Evolutionary conservation across 2,329 filamentous ascomycete genomes (phyloP).

Genomic region (Fusarium cicatricum): DNA sequence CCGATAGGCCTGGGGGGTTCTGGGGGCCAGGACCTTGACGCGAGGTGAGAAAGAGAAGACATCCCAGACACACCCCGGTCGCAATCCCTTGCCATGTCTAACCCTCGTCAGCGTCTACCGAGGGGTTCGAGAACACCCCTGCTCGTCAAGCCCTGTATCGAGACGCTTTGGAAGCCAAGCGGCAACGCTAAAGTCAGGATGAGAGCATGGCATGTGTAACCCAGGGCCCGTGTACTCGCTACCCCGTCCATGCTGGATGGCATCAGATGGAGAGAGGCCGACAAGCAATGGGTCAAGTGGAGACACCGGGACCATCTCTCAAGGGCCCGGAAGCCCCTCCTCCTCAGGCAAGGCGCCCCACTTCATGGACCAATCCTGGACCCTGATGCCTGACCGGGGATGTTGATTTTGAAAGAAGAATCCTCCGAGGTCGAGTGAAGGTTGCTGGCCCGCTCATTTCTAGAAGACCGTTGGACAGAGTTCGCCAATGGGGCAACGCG

Average conservation of each 20-base stretch:
- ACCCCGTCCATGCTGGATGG: constrained; percentile 36
- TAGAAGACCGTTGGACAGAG: constrained; percentile 44
- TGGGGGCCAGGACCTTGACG: constrained; percentile 35
- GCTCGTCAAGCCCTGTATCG: constrained; percentile 29
- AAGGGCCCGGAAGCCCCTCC: constrained; percentile 43
- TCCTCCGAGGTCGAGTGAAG: constrained; percentile 43
- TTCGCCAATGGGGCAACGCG: constrained; percentile 34
- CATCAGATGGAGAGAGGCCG: constrained; percentile 40
- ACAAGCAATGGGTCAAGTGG: constrained; percentile 42
- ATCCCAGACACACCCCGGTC: constrained; percentile 42
- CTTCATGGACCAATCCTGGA: constrained; percentile 36
- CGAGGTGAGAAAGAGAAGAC: constrained; percentile 39
- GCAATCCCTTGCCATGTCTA: constrained; percentile 36
- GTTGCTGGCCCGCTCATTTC: constrained; percentile 44
- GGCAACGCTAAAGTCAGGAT: constrained; percentile 35
- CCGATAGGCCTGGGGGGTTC: constrained; percentile 26
- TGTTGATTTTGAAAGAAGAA: constrained; percentile 43
- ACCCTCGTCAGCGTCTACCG: constrained; percentile 47
- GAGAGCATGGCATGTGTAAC: constrained; percentile 34
- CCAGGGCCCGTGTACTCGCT: constrained; percentile 36
- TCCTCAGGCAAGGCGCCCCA: constrained; percentile 35
- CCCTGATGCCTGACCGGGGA: constrained; percentile 39
- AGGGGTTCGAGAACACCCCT: constrained; percentile 44
- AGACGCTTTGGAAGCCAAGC: constrained; percentile 36
- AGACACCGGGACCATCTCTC: constrained; percentile 43